Percentiles rank a stretch among this genome's conserved stretches.
These are phyloP conservation scores for Nitzschia sp. DNA, from an alignment of 108 stramenopile genomes.

Conservation along the genomic window DNA sequence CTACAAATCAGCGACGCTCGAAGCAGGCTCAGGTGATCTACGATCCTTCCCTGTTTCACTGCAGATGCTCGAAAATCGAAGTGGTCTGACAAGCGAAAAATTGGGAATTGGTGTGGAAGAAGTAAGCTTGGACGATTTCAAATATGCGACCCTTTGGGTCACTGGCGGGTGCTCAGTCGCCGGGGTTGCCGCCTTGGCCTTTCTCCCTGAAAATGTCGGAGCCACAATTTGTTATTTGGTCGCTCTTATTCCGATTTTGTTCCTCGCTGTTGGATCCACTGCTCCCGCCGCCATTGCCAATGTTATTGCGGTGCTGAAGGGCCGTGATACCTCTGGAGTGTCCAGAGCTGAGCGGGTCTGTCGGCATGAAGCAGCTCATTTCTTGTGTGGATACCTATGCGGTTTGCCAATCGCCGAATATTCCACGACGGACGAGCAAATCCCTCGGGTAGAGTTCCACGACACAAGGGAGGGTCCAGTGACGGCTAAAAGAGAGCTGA, in stretches of 20 bases:
- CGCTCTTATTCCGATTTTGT: conserved; percentile 80
- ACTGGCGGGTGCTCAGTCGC: conserved; percentile 51
- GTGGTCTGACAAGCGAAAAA: conserved; percentile 51
- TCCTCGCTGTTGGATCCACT: conserved; percentile 70
- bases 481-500: conserved; percentile 41
- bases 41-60: conserved; percentile 71
- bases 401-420: conserved; percentile 79
- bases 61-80: conserved; percentile 54
- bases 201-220: conserved; percentile 79
- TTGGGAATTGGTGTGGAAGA: conserved; percentile 70
- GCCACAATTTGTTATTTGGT: conserved; percentile 79
- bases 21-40: conserved; percentile 33
- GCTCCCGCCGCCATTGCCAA: conserved; percentile 76
- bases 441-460: conserved; percentile 80
- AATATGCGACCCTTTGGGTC: conserved; percentile 71
- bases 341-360: conserved; percentile 56
- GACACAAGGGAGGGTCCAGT: conserved; percentile 22
- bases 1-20: conserved; percentile 60
- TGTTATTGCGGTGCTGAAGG: conserved; percentile 43
- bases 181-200: conserved; percentile 58
- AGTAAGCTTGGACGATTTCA: conserved; percentile 85
- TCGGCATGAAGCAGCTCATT: conserved; percentile 84
- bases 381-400: conserved; percentile 81
- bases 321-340: conserved; percentile 42
- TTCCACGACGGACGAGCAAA: conserved; percentile 39